These are phyloP conservation scores for Pittosporum tobira DNA, from an alignment of 129 eudicot genomes.

Conservation along the genomic window DNA sequence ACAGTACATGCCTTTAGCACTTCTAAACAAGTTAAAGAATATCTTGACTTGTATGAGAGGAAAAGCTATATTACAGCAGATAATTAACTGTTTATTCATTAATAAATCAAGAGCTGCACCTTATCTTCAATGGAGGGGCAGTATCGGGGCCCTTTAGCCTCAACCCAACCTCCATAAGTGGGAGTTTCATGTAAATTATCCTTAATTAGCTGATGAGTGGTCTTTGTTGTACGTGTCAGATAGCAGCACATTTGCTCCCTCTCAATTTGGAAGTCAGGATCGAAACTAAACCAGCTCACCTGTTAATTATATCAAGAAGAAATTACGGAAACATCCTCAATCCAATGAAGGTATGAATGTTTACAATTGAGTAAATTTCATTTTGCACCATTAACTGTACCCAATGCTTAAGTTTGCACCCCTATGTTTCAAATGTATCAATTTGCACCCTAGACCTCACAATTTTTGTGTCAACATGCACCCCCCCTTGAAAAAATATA, in stretches of 20 bases:
- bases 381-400: too few relatives aligned
- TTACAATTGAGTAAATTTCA: too few relatives aligned
- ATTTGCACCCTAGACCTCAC: too few relatives aligned
- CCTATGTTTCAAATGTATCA: too few relatives aligned
- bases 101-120: slow-evolving; percentile 25
- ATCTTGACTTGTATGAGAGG: not conserved
- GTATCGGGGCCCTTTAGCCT: slow-evolving; percentile 97
- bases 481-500: too few relatives aligned
- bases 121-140: slow-evolving; percentile 99
- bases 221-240: slow-evolving; percentile 88
- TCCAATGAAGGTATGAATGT: too few relatives aligned
- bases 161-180: slow-evolving; percentile 99
- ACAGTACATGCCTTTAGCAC: not conserved
- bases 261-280: slow-evolving; percentile 70
- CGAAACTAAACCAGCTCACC: slow-evolving; percentile 99
- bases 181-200: slow-evolving; percentile 98
- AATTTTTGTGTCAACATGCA: too few relatives aligned
- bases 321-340: slow-evolving; percentile 11
- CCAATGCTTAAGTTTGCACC: too few relatives aligned
- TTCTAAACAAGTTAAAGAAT: not conserved
- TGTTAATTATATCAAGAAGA: slow-evolving; percentile 36
- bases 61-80: not conserved
- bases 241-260: slow-evolving; percentile 97
- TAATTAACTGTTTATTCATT: not conserved
- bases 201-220: slow-evolving; percentile 76